Evolutionary conservation across 2,329 filamentous ascomycete genomes (phyloP).

Genomic region (Colletotrichum sp.): DNA sequence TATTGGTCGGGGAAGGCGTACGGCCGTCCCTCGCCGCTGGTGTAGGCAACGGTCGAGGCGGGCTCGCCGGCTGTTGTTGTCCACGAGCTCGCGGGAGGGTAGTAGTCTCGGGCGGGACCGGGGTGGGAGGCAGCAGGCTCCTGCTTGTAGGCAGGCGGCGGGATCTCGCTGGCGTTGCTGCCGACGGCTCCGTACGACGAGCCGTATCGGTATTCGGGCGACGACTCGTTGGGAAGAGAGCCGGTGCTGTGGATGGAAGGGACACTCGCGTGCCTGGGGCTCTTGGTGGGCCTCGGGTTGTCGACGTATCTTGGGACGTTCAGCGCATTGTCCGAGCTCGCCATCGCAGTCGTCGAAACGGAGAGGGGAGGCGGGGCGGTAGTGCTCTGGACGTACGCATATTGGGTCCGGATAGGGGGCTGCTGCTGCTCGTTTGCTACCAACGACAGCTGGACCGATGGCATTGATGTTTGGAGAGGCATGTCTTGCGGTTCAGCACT

Average conservation of each 20-base stretch:
- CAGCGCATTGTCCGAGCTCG: constrained; percentile 46
- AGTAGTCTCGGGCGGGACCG: constrained; percentile 53
- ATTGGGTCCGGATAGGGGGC: constrained; percentile 56
- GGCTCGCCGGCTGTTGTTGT: constrained; percentile 54
- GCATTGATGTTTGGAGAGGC: constrained; percentile 58
- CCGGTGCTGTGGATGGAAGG: constrained; percentile 57
- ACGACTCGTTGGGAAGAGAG: constrained; percentile 53
- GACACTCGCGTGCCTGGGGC: constrained; percentile 58
- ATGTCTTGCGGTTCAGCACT: constrained; percentile 58
- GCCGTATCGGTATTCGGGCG: constrained; percentile 63
- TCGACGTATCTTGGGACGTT: constrained; percentile 64
- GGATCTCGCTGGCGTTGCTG: constrained; percentile 35
- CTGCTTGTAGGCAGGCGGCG: constrained; percentile 32
- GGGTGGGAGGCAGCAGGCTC: constrained; percentile 32
- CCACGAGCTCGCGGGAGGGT: constrained; percentile 56
- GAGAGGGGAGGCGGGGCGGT: constrained; percentile 57
- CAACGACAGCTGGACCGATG: constrained; percentile 57
- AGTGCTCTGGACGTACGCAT: constrained; percentile 57
- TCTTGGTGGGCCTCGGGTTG: constrained; percentile 60
- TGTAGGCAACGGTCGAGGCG: constrained; percentile 49
- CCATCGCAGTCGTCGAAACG: constrained; percentile 40
- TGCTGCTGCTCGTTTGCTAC: constrained; percentile 52
- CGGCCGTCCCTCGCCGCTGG: constrained; percentile 48
- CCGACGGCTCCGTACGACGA: constrained; percentile 44
- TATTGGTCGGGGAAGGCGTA: constrained; percentile 57